Evolutionary conservation across 1,284 basidiomycete species (phyloP).

Genomic region (Schizophyllum amplum): DNA sequence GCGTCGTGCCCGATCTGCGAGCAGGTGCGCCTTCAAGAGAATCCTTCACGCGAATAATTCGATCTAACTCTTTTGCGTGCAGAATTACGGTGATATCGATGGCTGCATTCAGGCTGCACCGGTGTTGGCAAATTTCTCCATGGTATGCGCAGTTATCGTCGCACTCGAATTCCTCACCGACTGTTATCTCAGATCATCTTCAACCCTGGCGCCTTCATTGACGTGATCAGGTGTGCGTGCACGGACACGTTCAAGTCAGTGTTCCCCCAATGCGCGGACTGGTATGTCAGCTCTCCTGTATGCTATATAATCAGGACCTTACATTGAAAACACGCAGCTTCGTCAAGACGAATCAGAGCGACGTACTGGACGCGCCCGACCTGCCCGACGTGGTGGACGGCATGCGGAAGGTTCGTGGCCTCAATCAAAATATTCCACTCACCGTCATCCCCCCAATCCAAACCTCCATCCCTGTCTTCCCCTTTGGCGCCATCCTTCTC

Average conservation of each 20-base stretch:
- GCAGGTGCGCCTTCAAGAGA: conserved; percentile 7
- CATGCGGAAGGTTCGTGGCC: conserved; percentile 38
- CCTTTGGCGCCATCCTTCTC: neutral
- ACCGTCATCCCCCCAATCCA: neutral
- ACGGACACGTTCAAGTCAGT: conserved; percentile 44
- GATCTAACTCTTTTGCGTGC: neutral
- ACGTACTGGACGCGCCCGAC: conserved; percentile 36
- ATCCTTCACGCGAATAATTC: neutral
- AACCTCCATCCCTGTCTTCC: neutral
- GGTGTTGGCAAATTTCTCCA: conserved; percentile 48
- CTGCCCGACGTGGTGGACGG: conserved; percentile 40
- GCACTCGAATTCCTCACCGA: neutral
- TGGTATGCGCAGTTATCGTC: conserved; percentile 26
- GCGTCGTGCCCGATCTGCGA: conserved; percentile 7
- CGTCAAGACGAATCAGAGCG: conserved; percentile 47
- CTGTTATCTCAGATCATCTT: conserved; percentile 44
- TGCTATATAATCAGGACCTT: neutral
- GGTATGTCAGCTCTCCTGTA: conserved; percentile 29
- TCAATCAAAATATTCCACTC: too few relatives aligned
- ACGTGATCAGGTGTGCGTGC: conserved; percentile 62
- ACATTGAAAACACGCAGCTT: conserved; percentile 34
- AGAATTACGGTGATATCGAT: conserved; percentile 44
- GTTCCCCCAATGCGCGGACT: conserved; percentile 57
- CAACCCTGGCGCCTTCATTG: conserved; percentile 54
- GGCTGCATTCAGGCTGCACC: conserved; percentile 50